Base-by-base conservation (phyloP, 768 basidiomycete genomes). In the Lentinula sp. region DNA sequence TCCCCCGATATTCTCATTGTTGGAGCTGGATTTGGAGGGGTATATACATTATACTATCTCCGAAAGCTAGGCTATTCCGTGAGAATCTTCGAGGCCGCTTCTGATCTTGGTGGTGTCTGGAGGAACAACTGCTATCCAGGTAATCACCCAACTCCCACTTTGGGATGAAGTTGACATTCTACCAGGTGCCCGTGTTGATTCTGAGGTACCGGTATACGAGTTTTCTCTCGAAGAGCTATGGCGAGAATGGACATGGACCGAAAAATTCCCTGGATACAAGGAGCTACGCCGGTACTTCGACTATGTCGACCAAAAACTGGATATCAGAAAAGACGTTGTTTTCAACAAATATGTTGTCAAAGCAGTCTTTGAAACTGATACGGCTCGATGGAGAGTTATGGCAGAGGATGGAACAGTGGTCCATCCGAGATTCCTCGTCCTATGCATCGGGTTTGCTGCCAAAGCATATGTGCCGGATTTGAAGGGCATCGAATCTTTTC, bases 181-280 rank as follows among this genome's bases (percentile, higher is more conserved):
- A 41, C 55, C 35, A 61, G 63, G 65, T 33, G 65, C 65, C 2
- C 61, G 61, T 48, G 55, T 59, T 28, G 65, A 66, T 61, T 60
- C 63, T 3, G 63, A 64, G 4, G 57, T 45, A 37, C 57, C 57
- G 41, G 3, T 42, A 32, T 64, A 66, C 36, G 63, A 62, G n/a
- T 48, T 62, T 28, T 61, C 63, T 5, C 53, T 60, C 10, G 48
- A 59, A 39, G 63, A 63, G 8, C 20, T 66, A 16, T 66, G 59
- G 57, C 54, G 64, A 36, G 63, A 52, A 16, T 60, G 59, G 59
- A 41, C 32, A 12, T 60, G 59, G 59, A 51, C 32, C 4, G 50
- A 60, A 23, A 41, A 28, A 6, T 66, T 61, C 50, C 61, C 65
- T 33, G 58, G 43, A 32, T 50, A 54, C 20, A 20, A 50, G n/a